Percentiles rank a stretch among this genome's conserved stretches.
These are phyloP conservation scores for Epichloe glyceriae DNA, from an alignment of 2,329 filamentous ascomycete genomes.

Conservation along the genomic window DNA sequence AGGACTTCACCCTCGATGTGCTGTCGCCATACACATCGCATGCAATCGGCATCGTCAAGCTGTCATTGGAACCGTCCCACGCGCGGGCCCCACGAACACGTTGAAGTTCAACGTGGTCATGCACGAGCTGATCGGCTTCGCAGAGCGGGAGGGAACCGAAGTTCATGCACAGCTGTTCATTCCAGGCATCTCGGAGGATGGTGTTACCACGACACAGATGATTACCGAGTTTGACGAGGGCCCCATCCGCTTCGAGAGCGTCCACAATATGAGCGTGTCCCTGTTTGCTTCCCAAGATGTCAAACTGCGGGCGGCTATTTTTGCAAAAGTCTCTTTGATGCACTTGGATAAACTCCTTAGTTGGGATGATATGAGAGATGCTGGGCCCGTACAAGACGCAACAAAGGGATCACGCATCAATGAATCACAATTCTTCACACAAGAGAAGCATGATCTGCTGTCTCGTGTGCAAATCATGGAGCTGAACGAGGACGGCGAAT, in stretches of 20 bases:
- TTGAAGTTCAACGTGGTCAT: slow-evolving; percentile 98
- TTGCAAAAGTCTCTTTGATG: slow-evolving; percentile 81
- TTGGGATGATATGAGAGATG: slow-evolving; percentile 97
- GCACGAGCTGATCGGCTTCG: slow-evolving; percentile 89
- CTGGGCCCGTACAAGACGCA: slow-evolving; percentile 43
- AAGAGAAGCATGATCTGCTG: slow-evolving; percentile 90
- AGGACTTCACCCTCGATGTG: slow-evolving; percentile 86
- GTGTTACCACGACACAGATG: slow-evolving; percentile 90
- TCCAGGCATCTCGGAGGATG: slow-evolving; percentile 77
- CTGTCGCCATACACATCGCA: slow-evolving; percentile 86
- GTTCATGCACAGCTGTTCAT: slow-evolving; percentile 97
- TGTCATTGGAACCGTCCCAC: slow-evolving; percentile 86
- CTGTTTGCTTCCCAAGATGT: slow-evolving; percentile 58
- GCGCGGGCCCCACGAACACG: slow-evolving; percentile 79
- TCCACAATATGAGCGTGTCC: slow-evolving; percentile 93
- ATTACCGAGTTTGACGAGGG: slow-evolving; percentile 89
- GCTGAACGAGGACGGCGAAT: slow-evolving; percentile 80
- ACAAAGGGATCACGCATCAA: slow-evolving; percentile 57
- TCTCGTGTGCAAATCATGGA: slow-evolving; percentile 80
- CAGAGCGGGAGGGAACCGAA: slow-evolving; percentile 87
- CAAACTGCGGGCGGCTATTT: slow-evolving; percentile 75
- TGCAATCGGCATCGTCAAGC: slow-evolving; percentile 76
- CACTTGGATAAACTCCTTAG: slow-evolving; percentile 94
- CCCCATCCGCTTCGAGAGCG: slow-evolving; percentile 86
- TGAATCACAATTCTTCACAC: slow-evolving; percentile 83